Evolutionary conservation across 495 filamentous ascomycete species (phyloP).

Genomic region (Rusavskia elegans): DNA sequence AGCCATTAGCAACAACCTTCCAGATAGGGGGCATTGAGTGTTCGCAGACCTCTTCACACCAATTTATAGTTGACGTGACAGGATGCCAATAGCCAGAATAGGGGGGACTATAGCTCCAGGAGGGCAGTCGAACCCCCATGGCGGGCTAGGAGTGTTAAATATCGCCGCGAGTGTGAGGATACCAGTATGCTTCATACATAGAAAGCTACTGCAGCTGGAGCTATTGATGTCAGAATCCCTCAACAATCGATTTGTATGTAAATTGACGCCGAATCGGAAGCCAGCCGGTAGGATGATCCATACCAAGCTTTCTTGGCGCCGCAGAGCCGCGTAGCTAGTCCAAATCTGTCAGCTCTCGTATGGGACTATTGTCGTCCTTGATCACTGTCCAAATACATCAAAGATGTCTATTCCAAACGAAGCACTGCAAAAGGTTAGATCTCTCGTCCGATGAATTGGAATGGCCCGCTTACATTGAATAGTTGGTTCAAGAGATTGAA

Average conservation of each 20-base stretch:
- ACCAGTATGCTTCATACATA: neutral
- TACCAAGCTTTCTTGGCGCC: no score
- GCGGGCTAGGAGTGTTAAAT: neutral
- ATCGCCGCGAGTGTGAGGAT: no score
- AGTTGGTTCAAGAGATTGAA: conserved; percentile 93
- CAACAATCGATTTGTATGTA: no score
- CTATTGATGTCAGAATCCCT: neutral
- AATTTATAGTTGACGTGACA: conserved; percentile 80
- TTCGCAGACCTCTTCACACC: conserved; percentile 68
- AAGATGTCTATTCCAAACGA: conserved; percentile 90
- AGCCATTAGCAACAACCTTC: neutral
- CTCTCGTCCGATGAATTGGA: neutral
- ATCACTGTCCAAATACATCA: neutral
- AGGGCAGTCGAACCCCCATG: conserved; percentile 25
- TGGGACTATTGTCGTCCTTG: no score
- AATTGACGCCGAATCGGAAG: no score
- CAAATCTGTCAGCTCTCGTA: no score
- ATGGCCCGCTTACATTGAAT: neutral
- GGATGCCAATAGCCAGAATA: conserved; percentile 64
- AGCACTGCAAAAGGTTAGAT: conserved; percentile 75
- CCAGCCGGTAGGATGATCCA: no score
- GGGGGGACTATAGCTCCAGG: conserved; percentile 50
- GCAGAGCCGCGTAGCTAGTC: no score
- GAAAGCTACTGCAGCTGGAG: neutral
- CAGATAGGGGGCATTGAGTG: neutral